Percentiles rank a stretch among this genome's conserved stretches.
These are phyloP conservation scores for Mortierella claussenii DNA, from an alignment of 192 early-diverging fungal genomes.

Conservation along the genomic window DNA sequence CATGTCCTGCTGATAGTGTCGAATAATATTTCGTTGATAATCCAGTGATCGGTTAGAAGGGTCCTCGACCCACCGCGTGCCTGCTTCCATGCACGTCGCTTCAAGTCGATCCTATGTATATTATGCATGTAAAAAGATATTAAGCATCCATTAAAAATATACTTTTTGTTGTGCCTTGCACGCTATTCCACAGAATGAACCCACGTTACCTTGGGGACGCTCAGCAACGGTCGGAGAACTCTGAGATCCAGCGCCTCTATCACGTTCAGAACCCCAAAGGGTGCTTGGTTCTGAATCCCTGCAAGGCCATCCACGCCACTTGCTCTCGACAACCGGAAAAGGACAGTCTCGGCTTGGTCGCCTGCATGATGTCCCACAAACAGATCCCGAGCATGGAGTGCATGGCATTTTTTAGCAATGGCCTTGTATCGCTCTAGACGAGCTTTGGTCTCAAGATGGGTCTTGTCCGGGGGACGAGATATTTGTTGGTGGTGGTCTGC, in stretches of 20 bases:
- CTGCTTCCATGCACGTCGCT: conserved; percentile 46
- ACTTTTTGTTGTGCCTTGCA: no score
- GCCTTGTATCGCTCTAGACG: conserved; percentile 50
- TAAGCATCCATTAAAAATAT: background rate
- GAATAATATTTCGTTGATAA: conserved; percentile 56
- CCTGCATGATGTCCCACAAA: conserved; percentile 58
- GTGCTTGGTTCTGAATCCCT: conserved; percentile 39
- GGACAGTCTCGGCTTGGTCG: conserved; percentile 60
- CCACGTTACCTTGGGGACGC: conserved; percentile 56
- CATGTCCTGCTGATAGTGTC: conserved; percentile 34
- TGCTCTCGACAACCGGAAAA: conserved; percentile 53
- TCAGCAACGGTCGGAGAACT: conserved; percentile 55
- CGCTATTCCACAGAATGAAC: no score
- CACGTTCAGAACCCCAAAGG: conserved; percentile 47
- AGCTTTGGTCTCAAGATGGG: conserved; percentile 49
- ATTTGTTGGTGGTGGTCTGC: no score
- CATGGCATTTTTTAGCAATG: conserved; percentile 51
- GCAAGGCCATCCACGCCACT: conserved; percentile 61
- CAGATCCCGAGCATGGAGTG: conserved; percentile 47
- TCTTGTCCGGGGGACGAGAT: conserved; percentile 38
- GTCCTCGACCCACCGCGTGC: conserved; percentile 52
- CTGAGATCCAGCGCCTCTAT: conserved; percentile 52
- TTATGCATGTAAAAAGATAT: background rate
- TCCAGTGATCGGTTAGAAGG: conserved; percentile 49
- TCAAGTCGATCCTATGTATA: conserved; percentile 37